These are phyloP conservation scores for Didymella sp. DNA, from an alignment of 2,329 filamentous ascomycete genomes.

Conservation along the genomic window DNA sequence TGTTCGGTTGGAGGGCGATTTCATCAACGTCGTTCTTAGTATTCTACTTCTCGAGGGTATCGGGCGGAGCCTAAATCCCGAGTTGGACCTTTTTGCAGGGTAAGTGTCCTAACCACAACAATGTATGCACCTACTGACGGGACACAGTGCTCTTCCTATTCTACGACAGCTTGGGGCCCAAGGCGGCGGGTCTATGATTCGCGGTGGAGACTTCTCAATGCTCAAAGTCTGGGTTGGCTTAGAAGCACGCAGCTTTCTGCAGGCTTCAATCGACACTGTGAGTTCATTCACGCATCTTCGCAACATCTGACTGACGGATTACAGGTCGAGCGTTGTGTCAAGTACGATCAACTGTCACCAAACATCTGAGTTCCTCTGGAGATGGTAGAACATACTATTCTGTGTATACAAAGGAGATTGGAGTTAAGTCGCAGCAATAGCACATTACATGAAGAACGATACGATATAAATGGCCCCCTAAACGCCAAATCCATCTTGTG, in stretches of 20 bases:
- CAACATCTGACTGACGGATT: constrained; percentile 5
- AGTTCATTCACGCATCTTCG: constrained; percentile 45
- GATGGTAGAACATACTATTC: background rate
- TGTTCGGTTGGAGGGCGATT: constrained; percentile 93
- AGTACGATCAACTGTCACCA: constrained; percentile 85
- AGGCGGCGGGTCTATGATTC: constrained; percentile 65
- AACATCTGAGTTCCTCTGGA: constrained; percentile 66
- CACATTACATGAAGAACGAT: background rate
- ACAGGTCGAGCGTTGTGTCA: constrained; percentile 85
- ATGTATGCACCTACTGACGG: constrained; percentile 22
- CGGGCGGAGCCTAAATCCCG: constrained; percentile 82
- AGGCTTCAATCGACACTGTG: constrained; percentile 87
- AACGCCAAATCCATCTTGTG: background rate
- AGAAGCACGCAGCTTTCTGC: constrained; percentile 86
- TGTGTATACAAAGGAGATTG: background rate
- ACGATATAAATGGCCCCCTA: background rate
- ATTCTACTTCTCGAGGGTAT: constrained; percentile 95
- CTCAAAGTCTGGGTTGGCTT: constrained; percentile 89
- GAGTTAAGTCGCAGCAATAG: background rate
- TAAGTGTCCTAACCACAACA: constrained; percentile 45
- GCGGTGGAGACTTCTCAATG: constrained; percentile 67
- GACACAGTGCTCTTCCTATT: constrained; percentile 80
- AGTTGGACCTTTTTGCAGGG: constrained; percentile 84
- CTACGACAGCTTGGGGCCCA: constrained; percentile 84
- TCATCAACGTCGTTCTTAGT: constrained; percentile 96